Percentiles rank a stretch among this genome's conserved stretches.
These are phyloP conservation scores for Xylaria telfairii DNA, from an alignment of 495 filamentous ascomycete species.

Conservation along the genomic window DNA sequence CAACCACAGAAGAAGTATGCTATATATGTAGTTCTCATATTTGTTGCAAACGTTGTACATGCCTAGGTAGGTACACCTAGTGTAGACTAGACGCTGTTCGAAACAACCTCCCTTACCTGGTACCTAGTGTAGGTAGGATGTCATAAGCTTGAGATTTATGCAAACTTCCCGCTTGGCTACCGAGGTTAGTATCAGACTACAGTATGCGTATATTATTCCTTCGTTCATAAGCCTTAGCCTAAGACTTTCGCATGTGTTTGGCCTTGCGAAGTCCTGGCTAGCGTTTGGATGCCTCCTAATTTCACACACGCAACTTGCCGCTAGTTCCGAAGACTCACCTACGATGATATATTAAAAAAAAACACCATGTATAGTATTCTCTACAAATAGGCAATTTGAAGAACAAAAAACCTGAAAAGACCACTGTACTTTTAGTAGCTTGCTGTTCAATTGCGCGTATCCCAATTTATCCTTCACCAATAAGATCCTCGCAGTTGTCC, in stretches of 20 bases:
- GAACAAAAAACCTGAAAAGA: too few relatives aligned
- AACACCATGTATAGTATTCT: too few relatives aligned
- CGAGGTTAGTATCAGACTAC: neutral
- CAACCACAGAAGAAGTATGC: neutral
- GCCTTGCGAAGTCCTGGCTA: neutral
- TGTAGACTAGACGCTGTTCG: neutral
- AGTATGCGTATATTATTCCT: too few relatives aligned
- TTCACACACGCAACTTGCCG: conserved; percentile 3
- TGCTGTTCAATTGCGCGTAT: neutral
- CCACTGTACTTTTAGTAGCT: too few relatives aligned
- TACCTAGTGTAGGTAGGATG: too few relatives aligned
- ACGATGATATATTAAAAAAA: neutral
- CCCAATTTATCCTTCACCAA: conserved; percentile 14
- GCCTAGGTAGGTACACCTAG: too few relatives aligned
- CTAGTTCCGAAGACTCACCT: neutral
- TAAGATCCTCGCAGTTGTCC: conserved; percentile 18
- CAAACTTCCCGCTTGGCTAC: neutral
- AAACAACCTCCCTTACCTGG: too few relatives aligned
- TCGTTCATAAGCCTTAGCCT: neutral
- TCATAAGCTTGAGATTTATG: neutral
- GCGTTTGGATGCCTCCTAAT: conserved; percentile 1
- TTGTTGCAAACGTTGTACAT: too few relatives aligned
- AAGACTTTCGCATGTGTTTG: neutral
- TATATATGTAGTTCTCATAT: too few relatives aligned
- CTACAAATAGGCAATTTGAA: too few relatives aligned